Base-by-base conservation (phyloP, 768 basidiomycete species). In the Suillus plorans region DNA sequence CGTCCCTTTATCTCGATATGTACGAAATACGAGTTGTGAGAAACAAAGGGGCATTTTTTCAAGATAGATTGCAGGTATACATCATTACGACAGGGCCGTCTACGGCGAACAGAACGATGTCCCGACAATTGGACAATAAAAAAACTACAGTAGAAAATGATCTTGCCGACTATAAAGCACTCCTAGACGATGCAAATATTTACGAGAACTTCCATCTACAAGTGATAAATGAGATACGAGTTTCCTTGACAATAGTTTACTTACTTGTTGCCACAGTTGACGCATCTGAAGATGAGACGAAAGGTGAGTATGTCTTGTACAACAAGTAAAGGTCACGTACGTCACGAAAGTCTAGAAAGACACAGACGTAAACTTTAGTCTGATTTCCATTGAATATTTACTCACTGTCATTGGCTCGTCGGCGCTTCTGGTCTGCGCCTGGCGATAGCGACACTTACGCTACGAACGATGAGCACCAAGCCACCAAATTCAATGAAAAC, bases 321-420 rank as follows among this genome's bases (percentile, higher is more conserved):
- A 60, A 36, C 60, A 49, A 34, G 62, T n/a, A 9, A 44, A 31
- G 39, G 16, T 22, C 37, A 81, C 83, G 67, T 78, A 94, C 87
- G 92, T 95, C 69, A 95, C 93, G 74, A 95, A 97, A 22, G 95
- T 96, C 89, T 92, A 41, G 39, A 49, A 59, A 47, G 61, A 58
- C 20, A 42, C 56, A 22, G 63, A 55, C 28, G 59, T 72, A 34
- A 67, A 63, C 36, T 22, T 28, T 44, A 16, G 22, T 31, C 20
- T 20, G 31, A 22, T 41, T 41, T 8, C n/a, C 16, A 58, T 47
- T 53, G 47, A 44, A 62, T 39, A 39, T 53, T 28, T 22, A 83
- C 89, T 73, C 74, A 92, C 91, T 3, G 97, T 98, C 96, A 99
- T 98, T 28, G 97, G 96, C 79, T 98, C 97, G 80, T 99, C 97